Percentiles rank a stretch among this genome's conserved stretches.
These are phyloP conservation scores for Hemisphaericaspora nanyangensis DNA, from an alignment of 805 yeast genomes.

Conservation along the genomic window DNA sequence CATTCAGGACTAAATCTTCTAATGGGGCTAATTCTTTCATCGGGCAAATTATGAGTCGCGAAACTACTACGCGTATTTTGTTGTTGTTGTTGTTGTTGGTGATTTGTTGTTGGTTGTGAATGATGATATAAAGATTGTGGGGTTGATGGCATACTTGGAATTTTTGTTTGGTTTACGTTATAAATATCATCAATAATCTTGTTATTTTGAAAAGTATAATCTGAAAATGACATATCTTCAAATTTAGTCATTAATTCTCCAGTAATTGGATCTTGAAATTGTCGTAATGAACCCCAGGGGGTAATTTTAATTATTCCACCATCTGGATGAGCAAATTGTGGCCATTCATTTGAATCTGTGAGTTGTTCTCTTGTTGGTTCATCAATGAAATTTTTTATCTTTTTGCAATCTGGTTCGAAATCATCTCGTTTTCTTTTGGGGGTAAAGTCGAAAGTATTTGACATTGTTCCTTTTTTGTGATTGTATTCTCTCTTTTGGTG, in stretches of 20 bases:
- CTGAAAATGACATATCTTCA: slow-evolving; percentile 38
- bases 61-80: not conserved
- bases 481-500: not conserved
- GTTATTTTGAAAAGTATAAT: slow-evolving; percentile 11
- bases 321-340: slow-evolving; percentile 56
- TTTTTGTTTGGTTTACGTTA: not conserved
- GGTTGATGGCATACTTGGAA: slow-evolving; percentile 18
- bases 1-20: slow-evolving; percentile 29
- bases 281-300: slow-evolving; percentile 59
- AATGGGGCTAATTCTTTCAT: slow-evolving; percentile 11
- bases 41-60: slow-evolving; percentile 10
- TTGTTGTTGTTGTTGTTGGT: not conserved
- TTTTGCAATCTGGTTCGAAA: slow-evolving; percentile 12
- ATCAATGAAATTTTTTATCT: slow-evolving; percentile 13
- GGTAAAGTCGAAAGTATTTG: slow-evolving; percentile 5
- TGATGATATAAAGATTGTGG: slow-evolving; percentile 18
- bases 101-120: not conserved
- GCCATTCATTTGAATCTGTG: slow-evolving; percentile 42
- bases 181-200: slow-evolving; percentile 5
- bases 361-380: slow-evolving; percentile 13
- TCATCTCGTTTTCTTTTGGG: slow-evolving; percentile 15
- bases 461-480: not conserved
- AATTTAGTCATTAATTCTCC: slow-evolving; percentile 46
- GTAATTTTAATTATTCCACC: slow-evolving; percentile 61
- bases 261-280: slow-evolving; percentile 34